Evolutionary conservation across 352 stramenopile species (phyloP), one percentile per base, ranked within the genome.

Genomic region (Globisporangium nagaii): DNA sequence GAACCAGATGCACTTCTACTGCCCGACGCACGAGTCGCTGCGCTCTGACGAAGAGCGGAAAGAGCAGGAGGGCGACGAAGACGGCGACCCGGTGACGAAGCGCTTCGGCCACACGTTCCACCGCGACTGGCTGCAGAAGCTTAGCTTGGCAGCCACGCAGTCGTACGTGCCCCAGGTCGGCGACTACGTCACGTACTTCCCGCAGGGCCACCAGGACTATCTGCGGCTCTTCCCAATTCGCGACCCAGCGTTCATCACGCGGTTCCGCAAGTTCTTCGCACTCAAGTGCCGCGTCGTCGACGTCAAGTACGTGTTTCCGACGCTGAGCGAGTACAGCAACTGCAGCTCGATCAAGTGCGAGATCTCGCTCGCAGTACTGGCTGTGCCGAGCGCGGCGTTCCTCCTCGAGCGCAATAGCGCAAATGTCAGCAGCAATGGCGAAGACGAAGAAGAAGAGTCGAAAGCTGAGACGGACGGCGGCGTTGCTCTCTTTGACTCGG

Each of bases 1-100:
- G 25, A 79, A 87, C 45, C 75, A 88, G 55, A 86, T 92, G 43
- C 78, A 93, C 25, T 92, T 95, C 54, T 92, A 88, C 36, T 95
- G 84, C 30, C 77, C 80, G 17, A 68, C 72, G 1, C 82, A 93
- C 36, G 65, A 78, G 44, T 63, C 60, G 0, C 40, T 70, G 32
- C 73, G 60, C 3, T 56, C 60, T 2, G 57, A 73, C 63, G 49
- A 63, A 31, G 65, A 74, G 58, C 56, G 20, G 10, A 48, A 47
- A 42, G 58, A 45, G 9, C 60, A 66, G 52, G 67, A 71, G 31
- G 67, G 64, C 13, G 69, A 65, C 28, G 63, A 63, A 50, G 58
- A 20, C 62, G 61, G 17, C 34, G 75, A 86, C 31, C 64, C 70
- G 37, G 66, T 72, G 31, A 70, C 75, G 5, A 82, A 78, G 46